These are phyloP conservation scores for Uromyces viciae-fabae DNA, from an alignment of 1,284 basidiomycete genomes.

Conservation along the genomic window DNA sequence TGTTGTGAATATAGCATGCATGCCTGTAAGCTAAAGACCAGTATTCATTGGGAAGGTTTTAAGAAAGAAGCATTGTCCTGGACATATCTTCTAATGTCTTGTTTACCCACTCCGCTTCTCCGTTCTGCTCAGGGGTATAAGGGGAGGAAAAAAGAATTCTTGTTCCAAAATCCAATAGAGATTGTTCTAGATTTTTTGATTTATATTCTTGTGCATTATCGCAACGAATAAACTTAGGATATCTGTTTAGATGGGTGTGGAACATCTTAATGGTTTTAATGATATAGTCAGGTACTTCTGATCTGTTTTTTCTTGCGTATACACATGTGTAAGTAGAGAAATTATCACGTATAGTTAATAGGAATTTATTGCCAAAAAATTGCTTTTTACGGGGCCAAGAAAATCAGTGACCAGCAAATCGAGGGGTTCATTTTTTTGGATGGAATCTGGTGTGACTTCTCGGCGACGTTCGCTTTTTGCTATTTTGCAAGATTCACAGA, in stretches of 20 bases:
- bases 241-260: neutral
- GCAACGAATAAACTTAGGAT: neutral
- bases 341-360: constrained; percentile 9
- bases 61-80: neutral
- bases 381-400: neutral
- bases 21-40: neutral
- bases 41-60: neutral
- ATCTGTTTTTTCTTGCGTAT: neutral
- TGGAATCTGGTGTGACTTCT: neutral
- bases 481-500: neutral
- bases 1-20: neutral
- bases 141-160: neutral
- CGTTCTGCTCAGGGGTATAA: neutral
- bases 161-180: neutral
- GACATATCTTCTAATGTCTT: neutral
- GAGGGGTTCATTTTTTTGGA: neutral
- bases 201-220: constrained; percentile 13
- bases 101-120: neutral
- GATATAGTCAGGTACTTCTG: neutral
- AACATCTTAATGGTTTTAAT: neutral
- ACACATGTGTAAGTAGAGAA: neutral
- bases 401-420: neutral
- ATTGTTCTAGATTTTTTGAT: neutral
- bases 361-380: neutral
- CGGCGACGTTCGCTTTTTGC: neutral